Percentiles rank a stretch among this genome's conserved stretches.
Evolutionary conservation across 2,329 filamentous ascomycete genomes (phyloP).

Genomic region (Periconia sp.): DNA sequence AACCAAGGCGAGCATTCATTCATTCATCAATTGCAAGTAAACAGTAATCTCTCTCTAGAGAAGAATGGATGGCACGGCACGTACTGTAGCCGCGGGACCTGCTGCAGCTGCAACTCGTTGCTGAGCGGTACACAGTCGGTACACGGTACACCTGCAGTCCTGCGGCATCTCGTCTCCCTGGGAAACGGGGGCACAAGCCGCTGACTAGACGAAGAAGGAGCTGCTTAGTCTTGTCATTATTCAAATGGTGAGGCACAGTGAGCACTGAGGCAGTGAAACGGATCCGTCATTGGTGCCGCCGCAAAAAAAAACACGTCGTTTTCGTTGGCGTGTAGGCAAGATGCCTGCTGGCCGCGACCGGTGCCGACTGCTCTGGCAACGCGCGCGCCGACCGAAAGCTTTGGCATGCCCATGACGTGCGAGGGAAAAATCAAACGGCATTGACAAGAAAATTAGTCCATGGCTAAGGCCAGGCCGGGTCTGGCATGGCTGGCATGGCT

Average conservation of each 20-base stretch:
- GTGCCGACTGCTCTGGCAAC: slow-evolving; percentile 21
- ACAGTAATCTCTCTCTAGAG: no score
- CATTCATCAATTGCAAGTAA: no score
- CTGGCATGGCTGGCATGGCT: not conserved
- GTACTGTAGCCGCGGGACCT: no score
- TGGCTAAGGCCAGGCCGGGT: not conserved
- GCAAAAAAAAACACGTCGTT: slow-evolving; percentile 21
- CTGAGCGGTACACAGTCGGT: no score
- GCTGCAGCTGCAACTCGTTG: no score
- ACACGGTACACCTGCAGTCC: no score
- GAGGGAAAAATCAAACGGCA: not conserved
- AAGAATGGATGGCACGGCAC: no score
- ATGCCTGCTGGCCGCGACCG: slow-evolving; percentile 17
- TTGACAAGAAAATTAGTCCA: not conserved
- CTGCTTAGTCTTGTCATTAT: no score
- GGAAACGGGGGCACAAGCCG: slow-evolving; percentile 15
- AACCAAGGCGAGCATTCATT: not conserved
- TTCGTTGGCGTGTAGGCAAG: slow-evolving; percentile 13
- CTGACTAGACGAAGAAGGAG: no score
- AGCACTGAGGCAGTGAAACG: not conserved
- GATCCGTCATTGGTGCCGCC: slow-evolving; percentile 16
- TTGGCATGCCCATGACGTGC: not conserved
- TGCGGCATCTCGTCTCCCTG: slow-evolving; percentile 19
- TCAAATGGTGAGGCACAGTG: not conserved
- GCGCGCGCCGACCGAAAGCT: not conserved